Percentiles rank a stretch among this genome's conserved stretches.
Conservation (phyloP, 2,329 filamentous ascomycete genomes). For the Orbilia ellipsospora region DNA sequence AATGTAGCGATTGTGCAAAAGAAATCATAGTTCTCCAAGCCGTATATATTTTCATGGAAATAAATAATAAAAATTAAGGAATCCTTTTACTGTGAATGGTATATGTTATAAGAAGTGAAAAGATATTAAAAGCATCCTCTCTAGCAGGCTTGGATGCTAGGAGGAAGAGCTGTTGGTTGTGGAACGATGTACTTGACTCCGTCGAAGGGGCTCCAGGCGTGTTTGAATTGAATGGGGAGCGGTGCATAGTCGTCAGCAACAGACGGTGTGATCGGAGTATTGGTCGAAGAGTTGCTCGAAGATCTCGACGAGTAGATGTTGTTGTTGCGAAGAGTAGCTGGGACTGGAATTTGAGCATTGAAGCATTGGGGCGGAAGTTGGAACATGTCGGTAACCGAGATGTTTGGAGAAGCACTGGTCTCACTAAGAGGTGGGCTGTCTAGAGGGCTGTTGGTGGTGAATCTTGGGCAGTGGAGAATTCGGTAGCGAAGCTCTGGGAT, state of each 20-base stretch:
- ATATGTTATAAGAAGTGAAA: conserved; percentile 44
- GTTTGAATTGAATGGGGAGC: conserved; percentile 53
- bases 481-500: conserved; percentile 80
- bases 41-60: conserved; percentile 51
- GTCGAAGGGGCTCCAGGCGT: conserved; percentile 48
- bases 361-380: conserved; percentile 55
- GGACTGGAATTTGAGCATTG: conserved; percentile 56
- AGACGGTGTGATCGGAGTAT: conserved; percentile 55
- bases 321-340: conserved; percentile 57
- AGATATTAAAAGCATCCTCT: conserved; percentile 38
- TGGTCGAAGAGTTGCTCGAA: conserved; percentile 57
- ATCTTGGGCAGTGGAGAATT: conserved; percentile 79
- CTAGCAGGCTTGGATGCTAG: conserved; percentile 55
- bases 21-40: conserved; percentile 53
- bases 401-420: conserved; percentile 56
- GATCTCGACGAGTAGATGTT: conserved; percentile 56
- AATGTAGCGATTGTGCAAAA: conserved; percentile 53
- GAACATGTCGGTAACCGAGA: conserved; percentile 58
- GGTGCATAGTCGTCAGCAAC: conserved; percentile 56
- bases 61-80: conserved; percentile 47
- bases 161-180: conserved; percentile 48
- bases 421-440: conserved; percentile 58
- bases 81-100: conserved; percentile 41
- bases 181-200: conserved; percentile 51
- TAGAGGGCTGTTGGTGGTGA: conserved; percentile 69